A percentile compares a stretch with the other conserved stretches of the same genome.
Evolutionary conservation across 1,284 basidiomycete species (phyloP).

Genomic region (Apiotrichum montevideense): DNA sequence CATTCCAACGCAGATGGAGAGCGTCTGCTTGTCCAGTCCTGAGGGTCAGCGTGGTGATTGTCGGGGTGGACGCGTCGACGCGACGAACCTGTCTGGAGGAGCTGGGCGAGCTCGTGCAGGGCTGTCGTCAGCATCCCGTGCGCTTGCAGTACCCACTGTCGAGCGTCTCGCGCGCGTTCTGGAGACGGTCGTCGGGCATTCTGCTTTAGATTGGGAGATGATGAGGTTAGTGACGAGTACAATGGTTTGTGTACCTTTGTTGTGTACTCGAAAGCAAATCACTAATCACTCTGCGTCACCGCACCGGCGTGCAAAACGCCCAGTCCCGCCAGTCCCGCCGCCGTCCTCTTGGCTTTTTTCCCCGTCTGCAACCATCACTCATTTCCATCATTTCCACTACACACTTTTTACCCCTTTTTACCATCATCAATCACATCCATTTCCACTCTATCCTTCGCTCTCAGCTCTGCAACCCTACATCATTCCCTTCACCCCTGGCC

Average conservation of each 20-base stretch:
- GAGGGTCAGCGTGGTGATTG: not conserved
- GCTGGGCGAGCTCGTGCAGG: conserved; percentile 40
- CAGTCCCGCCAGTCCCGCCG: no score
- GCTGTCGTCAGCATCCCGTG: conserved; percentile 17
- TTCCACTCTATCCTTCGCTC: no score
- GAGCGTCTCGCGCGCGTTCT: conserved; percentile 43
- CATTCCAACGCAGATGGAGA: conserved; percentile 44
- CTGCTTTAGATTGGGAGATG: not conserved
- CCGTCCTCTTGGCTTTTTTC: no score
- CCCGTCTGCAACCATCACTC: no score
- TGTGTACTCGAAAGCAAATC: not conserved
- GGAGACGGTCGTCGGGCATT: conserved; percentile 24
- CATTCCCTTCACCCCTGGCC: not conserved
- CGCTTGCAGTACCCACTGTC: conserved; percentile 29
- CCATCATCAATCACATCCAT: no score
- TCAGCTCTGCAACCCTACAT: no score
- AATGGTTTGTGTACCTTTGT: not conserved
- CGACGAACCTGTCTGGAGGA: conserved; percentile 38
- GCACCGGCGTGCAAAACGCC: no score
- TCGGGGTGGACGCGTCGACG: no score
- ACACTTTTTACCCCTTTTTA: no score
- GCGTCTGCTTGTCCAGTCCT: conserved; percentile 44
- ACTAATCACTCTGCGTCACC: no score
- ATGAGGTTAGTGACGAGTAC: not conserved
- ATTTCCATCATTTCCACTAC: no score